These are phyloP conservation scores for Dendrostoma leiphaemia DNA, from an alignment of 2,329 filamentous ascomycete species.

Conservation along the genomic window DNA sequence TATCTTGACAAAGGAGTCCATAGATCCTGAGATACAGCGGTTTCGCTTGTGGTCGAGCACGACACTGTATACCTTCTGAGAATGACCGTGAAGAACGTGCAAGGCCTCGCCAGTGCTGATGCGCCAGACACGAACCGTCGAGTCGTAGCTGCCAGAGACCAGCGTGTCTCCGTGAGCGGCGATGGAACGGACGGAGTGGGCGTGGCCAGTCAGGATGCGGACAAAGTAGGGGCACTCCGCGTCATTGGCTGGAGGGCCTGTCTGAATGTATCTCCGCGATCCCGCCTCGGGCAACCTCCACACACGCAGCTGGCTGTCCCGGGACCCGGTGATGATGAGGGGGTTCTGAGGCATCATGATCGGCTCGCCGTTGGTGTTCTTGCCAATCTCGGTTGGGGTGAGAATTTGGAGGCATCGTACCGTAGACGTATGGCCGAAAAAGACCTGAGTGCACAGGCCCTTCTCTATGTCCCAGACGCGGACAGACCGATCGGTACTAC, in stretches of 20 bases:
- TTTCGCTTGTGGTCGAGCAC: constrained; percentile 90
- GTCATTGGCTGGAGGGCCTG: constrained; percentile 68
- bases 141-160: constrained; percentile 97
- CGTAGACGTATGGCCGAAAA: constrained; percentile 96
- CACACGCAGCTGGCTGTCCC: constrained; percentile 89
- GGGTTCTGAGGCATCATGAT: constrained; percentile 93
- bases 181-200: constrained; percentile 92
- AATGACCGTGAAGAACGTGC: constrained; percentile 82
- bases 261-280: constrained; percentile 76
- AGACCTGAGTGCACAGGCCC: constrained; percentile 89
- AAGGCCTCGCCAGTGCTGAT: constrained; percentile 91
- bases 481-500: constrained; percentile 95
- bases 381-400: constrained; percentile 77
- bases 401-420: constrained; percentile 94
- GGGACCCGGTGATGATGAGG: constrained; percentile 93
- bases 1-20: constrained; percentile 97
- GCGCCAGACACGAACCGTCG: constrained; percentile 91
- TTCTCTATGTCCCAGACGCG: constrained; percentile 98
- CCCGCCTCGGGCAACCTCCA: constrained; percentile 87
- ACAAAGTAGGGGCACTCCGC: constrained; percentile 93
- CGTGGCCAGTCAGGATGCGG: constrained; percentile 79
- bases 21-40: constrained; percentile 94
- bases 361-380: constrained; percentile 63
- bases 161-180: constrained; percentile 92
- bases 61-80: constrained; percentile 94